Evolutionary conservation across 2,329 filamentous ascomycete genomes (phyloP).

Genomic region (Aspergillus melleus): DNA sequence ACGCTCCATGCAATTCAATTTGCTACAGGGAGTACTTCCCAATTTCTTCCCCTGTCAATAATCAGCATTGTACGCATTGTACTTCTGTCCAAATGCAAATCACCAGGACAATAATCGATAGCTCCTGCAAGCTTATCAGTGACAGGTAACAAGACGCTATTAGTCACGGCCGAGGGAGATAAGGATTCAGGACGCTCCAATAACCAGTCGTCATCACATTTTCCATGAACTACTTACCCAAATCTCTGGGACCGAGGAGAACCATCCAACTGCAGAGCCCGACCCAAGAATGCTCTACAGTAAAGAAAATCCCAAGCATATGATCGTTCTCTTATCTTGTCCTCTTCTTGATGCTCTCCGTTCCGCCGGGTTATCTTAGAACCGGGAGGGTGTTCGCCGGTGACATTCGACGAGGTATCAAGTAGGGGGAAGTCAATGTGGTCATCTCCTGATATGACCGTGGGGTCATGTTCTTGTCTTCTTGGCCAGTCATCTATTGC

Average conservation of each 20-base stretch:
- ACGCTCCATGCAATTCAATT: too few relatives aligned
- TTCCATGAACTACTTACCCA: background rate
- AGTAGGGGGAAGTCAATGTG: background rate
- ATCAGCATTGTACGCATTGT: background rate
- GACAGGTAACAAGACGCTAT: constrained; percentile 5
- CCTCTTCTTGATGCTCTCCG: background rate
- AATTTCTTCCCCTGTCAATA: background rate
- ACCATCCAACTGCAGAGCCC: background rate
- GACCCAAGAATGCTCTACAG: too few relatives aligned
- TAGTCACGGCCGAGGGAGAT: constrained; percentile 9
- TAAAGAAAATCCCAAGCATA: background rate
- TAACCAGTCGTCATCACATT: background rate
- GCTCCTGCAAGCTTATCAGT: constrained; percentile 13
- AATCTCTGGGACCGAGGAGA: background rate
- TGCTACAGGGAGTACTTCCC: background rate
- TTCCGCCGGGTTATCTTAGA: background rate
- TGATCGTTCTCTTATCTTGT: background rate
- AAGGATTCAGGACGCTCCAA: background rate
- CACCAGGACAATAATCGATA: background rate
- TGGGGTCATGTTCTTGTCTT: too few relatives aligned
- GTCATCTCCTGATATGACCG: background rate
- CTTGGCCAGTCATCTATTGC: too few relatives aligned
- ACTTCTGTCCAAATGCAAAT: background rate
- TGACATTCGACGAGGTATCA: background rate
- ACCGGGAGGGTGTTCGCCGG: too few relatives aligned